Conservation (phyloP, 495 filamentous ascomycete species). For the Aspergillus steynii region DNA sequence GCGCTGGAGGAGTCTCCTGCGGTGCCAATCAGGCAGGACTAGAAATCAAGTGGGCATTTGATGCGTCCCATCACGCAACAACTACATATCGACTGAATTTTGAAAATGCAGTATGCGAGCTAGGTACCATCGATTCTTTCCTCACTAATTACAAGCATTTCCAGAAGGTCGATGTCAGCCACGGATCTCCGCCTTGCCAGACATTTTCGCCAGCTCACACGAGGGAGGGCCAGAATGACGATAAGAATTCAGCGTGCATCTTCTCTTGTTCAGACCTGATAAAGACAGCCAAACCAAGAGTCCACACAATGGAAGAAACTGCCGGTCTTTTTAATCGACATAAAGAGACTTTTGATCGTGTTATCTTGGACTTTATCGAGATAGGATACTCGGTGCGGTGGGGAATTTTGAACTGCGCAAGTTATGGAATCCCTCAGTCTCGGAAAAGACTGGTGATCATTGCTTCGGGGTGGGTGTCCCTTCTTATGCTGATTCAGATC, state of each 20-base stretch:
- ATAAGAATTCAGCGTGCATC: constrained; percentile 69
- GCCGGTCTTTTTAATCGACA: constrained; percentile 58
- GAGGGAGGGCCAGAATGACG: constrained; percentile 61
- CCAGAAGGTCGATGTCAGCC: constrained; percentile 65
- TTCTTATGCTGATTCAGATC: background rate
- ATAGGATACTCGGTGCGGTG: constrained; percentile 70
- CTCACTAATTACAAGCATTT: constrained; percentile 27
- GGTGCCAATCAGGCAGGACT: constrained; percentile 67
- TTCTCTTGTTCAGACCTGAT: constrained; percentile 65
- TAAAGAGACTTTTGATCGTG: constrained; percentile 52
- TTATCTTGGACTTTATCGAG: constrained; percentile 65
- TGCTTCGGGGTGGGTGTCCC: constrained; percentile 66
- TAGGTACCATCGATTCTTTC: constrained; percentile 28
- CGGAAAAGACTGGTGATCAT: constrained; percentile 72
- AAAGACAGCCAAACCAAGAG: constrained; percentile 58
- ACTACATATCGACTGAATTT: constrained; percentile 64
- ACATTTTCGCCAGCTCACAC: constrained; percentile 80
- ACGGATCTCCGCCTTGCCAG: constrained; percentile 84
- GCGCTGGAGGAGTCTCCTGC: constrained; percentile 72
- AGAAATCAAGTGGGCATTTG: constrained; percentile 60
- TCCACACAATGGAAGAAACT: constrained; percentile 86
- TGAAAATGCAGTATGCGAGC: constrained; percentile 43
- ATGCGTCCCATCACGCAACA: constrained; percentile 56
- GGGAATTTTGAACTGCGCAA: constrained; percentile 49
- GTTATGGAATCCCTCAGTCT: constrained; percentile 63